Evolutionary conservation across 768 basidiomycete species (phyloP), one percentile per base, ranked within the genome.

Genomic region (Rhodosporidiobolus odoratus): DNA sequence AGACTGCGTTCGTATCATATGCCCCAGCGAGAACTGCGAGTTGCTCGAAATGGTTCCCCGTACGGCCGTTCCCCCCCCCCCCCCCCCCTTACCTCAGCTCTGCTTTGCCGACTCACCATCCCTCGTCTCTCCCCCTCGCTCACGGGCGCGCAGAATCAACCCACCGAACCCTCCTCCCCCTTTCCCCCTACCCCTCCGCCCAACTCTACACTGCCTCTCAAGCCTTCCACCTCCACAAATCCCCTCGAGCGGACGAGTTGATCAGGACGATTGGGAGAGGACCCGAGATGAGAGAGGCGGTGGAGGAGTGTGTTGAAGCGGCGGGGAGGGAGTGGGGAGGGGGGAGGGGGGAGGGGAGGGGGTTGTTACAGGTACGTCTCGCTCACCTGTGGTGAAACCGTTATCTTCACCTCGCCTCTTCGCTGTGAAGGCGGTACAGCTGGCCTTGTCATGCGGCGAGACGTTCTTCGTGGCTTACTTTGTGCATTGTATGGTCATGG

Each of bases 1-100:
- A 32, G 96, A 99, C 76, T 92, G 96, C 23, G 84, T 94, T 3
- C 86, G 94, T n/a, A 83, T 98, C 50, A 79, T 94, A 50, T 85
- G 88, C 34, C 7, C 38, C 19, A 84, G 89, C 16, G 87, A 90
- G 34, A 84, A 86, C 2, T 91, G 88, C 76, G 93, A 97, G 75
- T 86, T 97, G 63, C 82, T 99, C 27, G 91, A 97, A 77, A 95
- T 93, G 81, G 96, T 98, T 1, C 92, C 95, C 34, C 83, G 92
- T 93, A 75, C 58, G 85, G 74, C 72, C 40, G 21, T n/a, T 37
- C 58, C 48, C 35, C 23, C 21, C 34, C 52, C 52, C 52, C 34
- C 58, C 58, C 40, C 12, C 32, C 21, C 17, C 38, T 58, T 37
- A 13, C 21, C 6, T 6, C 21, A 19, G 16, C 40, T 62, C 38